Evolutionary conservation across 225 moss, liverwort and hornwort species (phyloP).

Genomic region (Antitrichia curtipendula): DNA sequence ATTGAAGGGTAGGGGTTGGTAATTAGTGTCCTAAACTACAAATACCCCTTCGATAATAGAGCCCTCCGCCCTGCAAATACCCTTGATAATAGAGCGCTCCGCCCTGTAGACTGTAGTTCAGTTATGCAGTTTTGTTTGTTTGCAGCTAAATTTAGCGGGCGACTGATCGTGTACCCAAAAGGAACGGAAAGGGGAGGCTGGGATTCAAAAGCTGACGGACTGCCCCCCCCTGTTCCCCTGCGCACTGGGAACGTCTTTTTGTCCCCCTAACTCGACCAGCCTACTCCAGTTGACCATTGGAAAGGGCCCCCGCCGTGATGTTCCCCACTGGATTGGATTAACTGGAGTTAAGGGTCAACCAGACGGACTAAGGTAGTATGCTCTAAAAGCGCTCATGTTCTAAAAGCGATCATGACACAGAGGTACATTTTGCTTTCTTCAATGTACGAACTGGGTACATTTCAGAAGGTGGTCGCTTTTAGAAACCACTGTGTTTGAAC

Average conservation of each 20-base stretch:
- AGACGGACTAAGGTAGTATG: no score
- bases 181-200: not conserved
- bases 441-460: no score
- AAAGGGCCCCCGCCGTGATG: not conserved
- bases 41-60: not conserved
- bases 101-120: not conserved
- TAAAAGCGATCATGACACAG: no score
- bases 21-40: not conserved
- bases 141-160: not conserved
- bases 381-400: no score
- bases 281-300: not conserved
- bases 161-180: not conserved
- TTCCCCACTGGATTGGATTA: not conserved
- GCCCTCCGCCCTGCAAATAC: no score
- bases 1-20: not conserved
- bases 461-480: no score
- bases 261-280: not conserved
- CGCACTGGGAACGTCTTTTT: not conserved
- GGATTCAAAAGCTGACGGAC: not conserved
- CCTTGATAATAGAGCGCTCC: not conserved
- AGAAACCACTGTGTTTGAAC: no score
- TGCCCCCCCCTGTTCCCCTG: not conserved
- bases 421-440: no score
- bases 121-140: not conserved
- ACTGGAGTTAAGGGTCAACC: not conserved